Evolutionary conservation across 208 protist genomes (phyloP).

Genomic region (Acanthamoeba lenticulata): DNA sequence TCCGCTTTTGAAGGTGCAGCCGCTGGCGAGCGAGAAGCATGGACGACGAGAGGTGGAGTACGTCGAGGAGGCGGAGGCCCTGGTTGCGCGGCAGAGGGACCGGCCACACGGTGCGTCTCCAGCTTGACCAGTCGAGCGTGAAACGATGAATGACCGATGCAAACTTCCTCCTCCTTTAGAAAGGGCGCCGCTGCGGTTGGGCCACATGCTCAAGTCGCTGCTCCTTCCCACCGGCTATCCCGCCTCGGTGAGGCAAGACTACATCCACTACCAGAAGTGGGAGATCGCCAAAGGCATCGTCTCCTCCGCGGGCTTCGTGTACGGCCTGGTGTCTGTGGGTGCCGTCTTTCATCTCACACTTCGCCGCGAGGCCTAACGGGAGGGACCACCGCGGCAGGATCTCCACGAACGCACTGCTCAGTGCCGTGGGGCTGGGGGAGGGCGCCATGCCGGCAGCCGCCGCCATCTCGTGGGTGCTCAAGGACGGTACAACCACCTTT

Average conservation of each 20-base stretch:
- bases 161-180: neutral
- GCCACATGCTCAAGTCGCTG: conserved; percentile 10
- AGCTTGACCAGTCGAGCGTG: too few species aligned
- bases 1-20: neutral
- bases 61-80: neutral
- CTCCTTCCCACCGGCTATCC: conserved; percentile 51
- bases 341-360: too few species aligned
- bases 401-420: conserved; percentile 30
- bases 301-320: conserved; percentile 35
- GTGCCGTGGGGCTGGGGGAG: conserved; percentile 6
- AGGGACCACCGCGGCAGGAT: too few species aligned
- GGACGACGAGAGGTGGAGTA: neutral
- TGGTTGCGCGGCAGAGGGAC: neutral
- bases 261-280: conserved; percentile 64
- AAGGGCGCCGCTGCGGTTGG: neutral
- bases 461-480: conserved; percentile 61
- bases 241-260: neutral
- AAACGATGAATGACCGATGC: too few species aligned
- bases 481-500: neutral
- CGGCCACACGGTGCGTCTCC: too few species aligned
- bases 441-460: neutral
- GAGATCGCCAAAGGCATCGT: conserved; percentile 43
- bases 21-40: neutral
- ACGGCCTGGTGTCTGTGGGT: too few species aligned
- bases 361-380: too few species aligned